Conservation (phyloP, 805 yeast species). For the Starmerella asiatica region DNA sequence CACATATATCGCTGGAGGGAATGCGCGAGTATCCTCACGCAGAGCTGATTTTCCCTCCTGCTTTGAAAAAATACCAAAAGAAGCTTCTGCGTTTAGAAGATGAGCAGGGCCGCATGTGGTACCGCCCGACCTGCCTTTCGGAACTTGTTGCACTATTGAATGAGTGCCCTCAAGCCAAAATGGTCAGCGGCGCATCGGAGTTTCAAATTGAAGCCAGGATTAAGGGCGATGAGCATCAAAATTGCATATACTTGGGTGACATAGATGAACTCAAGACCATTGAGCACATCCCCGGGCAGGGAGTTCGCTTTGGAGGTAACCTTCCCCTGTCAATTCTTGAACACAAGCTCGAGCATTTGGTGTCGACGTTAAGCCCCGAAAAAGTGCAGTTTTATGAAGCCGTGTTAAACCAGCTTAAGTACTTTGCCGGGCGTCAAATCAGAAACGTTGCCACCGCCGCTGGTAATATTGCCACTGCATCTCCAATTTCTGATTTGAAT, state of each 20-base stretch:
- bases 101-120: constrained; percentile 32
- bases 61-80: constrained; percentile 25
- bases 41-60: constrained; percentile 33
- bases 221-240: constrained; percentile 31
- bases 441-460: constrained; percentile 40
- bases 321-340: constrained; percentile 32
- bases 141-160: constrained; percentile 29
- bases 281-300: constrained; percentile 30
- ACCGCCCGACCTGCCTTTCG: constrained; percentile 32
- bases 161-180: constrained; percentile 29
- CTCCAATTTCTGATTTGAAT: constrained; percentile 38
- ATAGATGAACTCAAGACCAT: constrained; percentile 30
- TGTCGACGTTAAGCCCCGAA: constrained; percentile 17
- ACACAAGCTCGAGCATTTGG: constrained; percentile 26
- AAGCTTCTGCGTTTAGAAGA: constrained; percentile 27
- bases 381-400: constrained; percentile 30
- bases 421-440: constrained; percentile 38
- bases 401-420: constrained; percentile 32
- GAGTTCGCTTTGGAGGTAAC: constrained; percentile 34
- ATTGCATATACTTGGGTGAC: constrained; percentile 33
- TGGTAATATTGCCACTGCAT: constrained; percentile 38
- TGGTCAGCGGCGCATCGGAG: constrained; percentile 38
- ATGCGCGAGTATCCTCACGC: constrained; percentile 30
- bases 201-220: constrained; percentile 36
- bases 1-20: background rate